Percentiles rank a stretch among this genome's conserved stretches.
These are phyloP conservation scores for Heritiera fomes DNA, from an alignment of 345 rosid genomes.

Conservation along the genomic window DNA sequence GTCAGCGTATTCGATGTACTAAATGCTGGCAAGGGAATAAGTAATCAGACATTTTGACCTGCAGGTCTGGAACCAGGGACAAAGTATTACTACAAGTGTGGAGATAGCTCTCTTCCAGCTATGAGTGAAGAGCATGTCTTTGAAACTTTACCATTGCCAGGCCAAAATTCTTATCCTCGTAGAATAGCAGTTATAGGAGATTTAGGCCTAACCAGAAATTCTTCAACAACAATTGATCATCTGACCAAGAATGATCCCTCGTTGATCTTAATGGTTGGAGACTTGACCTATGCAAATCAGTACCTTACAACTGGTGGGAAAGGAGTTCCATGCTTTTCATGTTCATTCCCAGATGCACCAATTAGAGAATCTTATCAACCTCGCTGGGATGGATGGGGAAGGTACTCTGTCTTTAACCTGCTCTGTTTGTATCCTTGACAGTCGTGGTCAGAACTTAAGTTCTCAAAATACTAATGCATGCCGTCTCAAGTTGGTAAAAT, in stretches of 20 bases:
- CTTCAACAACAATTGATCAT: slow-evolving; percentile 77
- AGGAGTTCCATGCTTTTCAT: slow-evolving; percentile 69
- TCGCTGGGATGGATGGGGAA: slow-evolving; percentile 97
- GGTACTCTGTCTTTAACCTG: slow-evolving; percentile 39
- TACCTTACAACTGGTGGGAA: slow-evolving; percentile 76
- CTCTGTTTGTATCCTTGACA: neutral
- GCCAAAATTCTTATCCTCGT: slow-evolving; percentile 54
- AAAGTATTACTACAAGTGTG: slow-evolving; percentile 67
- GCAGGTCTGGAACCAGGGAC: slow-evolving; percentile 67
- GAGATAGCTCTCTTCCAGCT: slow-evolving; percentile 74
- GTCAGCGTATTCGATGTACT: neutral
- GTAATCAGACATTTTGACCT: neutral
- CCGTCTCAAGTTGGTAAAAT: neutral
- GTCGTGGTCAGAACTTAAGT: neutral
- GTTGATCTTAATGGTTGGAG: slow-evolving; percentile 74
- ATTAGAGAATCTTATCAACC: slow-evolving; percentile 89
- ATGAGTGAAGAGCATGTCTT: slow-evolving; percentile 65
- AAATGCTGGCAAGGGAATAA: neutral
- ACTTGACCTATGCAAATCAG: slow-evolving; percentile 79
- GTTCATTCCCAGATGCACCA: slow-evolving; percentile 73
- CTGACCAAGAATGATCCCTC: slow-evolving; percentile 63
- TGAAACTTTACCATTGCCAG: slow-evolving; percentile 53
- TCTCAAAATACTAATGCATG: neutral
- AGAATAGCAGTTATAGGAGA: slow-evolving; percentile 77
- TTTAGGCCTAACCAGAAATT: slow-evolving; percentile 79